These are phyloP conservation scores for Bryoglossum gracile DNA, from an alignment of 495 filamentous ascomycete genomes.

Conservation along the genomic window DNA sequence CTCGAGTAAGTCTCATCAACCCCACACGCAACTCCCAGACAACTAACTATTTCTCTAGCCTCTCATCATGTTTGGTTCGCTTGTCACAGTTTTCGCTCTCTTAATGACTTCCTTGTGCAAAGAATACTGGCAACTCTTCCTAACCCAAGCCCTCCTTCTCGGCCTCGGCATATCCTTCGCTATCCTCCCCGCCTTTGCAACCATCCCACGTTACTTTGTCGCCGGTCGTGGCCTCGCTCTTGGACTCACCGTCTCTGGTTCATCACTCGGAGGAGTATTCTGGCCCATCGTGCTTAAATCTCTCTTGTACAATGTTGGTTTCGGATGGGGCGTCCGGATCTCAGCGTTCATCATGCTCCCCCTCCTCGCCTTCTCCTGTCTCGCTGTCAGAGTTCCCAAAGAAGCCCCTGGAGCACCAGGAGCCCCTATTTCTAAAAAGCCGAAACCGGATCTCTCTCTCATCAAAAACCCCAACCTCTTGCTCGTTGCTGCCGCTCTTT, in stretches of 20 bases:
- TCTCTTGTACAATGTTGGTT: constrained; percentile 55
- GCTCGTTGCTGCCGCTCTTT: constrained; percentile 40
- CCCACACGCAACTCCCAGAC: background rate
- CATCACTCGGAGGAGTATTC: constrained; percentile 60
- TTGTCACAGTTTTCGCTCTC: constrained; percentile 51
- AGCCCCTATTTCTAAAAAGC: background rate
- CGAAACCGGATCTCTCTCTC: constrained; percentile 9
- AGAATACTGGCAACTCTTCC: constrained; percentile 64
- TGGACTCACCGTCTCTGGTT: constrained; percentile 60
- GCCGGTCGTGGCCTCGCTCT: constrained; percentile 51
- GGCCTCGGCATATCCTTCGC: constrained; percentile 69
- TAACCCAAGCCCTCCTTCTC: constrained; percentile 63
- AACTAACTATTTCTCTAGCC: constrained; percentile 3
- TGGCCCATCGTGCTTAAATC: constrained; percentile 61
- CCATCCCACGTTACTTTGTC: constrained; percentile 42
- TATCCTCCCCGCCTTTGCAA: constrained; percentile 58
- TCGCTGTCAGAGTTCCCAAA: constrained; percentile 33
- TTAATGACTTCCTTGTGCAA: constrained; percentile 61
- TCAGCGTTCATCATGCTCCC: constrained; percentile 59
- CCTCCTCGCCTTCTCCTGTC: constrained; percentile 50
- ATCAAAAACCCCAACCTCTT: constrained; percentile 42
- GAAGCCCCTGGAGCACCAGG: background rate
- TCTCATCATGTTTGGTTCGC: constrained; percentile 43
- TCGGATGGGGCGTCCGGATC: constrained; percentile 63
- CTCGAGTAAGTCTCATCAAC: constrained; percentile 28